Percentiles rank a stretch among this genome's conserved stretches.
These are phyloP conservation scores for Thalia dealbata DNA, from an alignment of 176 grass and related monocot species.

Conservation along the genomic window DNA sequence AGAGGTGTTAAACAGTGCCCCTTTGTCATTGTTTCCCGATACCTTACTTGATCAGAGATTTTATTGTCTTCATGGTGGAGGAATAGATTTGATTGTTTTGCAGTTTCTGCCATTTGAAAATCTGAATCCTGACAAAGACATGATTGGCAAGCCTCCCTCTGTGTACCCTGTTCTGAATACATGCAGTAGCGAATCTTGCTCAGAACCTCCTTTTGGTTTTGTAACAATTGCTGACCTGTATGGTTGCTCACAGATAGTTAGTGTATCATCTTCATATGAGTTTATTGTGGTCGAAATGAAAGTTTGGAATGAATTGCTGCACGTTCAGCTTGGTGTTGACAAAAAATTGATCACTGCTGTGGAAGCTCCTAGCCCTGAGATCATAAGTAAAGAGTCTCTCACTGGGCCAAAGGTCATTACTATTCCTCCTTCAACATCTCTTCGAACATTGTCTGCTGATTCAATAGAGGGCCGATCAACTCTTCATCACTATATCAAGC, in stretches of 20 bases:
- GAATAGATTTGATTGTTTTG: constrained; percentile 62
- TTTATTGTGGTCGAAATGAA: constrained; percentile 90
- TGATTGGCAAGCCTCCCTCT: constrained; percentile 57
- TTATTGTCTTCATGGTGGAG: constrained; percentile 91
- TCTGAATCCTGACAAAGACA: constrained; percentile 29
- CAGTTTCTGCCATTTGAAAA: constrained; percentile 76
- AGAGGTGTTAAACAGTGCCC: constrained; percentile 19
- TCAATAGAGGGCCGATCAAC: constrained; percentile 83
- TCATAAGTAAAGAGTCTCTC: constrained; percentile 74
- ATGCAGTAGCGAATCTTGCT: constrained; percentile 34
- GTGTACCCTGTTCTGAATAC: constrained; percentile 68
- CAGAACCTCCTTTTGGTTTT: constrained; percentile 62
- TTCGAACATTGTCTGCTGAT: constrained; percentile 52
- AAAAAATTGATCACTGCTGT: constrained; percentile 34
- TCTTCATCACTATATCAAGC: constrained; percentile 90
- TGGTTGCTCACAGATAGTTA: constrained; percentile 68
- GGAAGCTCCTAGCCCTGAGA: constrained; percentile 34
- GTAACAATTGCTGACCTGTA: constrained; percentile 56
- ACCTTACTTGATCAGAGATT: constrained; percentile 73
- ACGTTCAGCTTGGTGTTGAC: constrained; percentile 43
- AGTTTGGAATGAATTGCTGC: constrained; percentile 60
- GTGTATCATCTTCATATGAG: constrained; percentile 54
- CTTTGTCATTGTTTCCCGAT: constrained; percentile 64
- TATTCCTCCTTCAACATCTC: constrained; percentile 51
- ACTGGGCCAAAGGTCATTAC: constrained; percentile 54